Percentiles rank a stretch among this genome's conserved stretches.
Evolutionary conservation across 2,329 filamentous ascomycete species (phyloP).

Genomic region (Knufia fluminis): DNA sequence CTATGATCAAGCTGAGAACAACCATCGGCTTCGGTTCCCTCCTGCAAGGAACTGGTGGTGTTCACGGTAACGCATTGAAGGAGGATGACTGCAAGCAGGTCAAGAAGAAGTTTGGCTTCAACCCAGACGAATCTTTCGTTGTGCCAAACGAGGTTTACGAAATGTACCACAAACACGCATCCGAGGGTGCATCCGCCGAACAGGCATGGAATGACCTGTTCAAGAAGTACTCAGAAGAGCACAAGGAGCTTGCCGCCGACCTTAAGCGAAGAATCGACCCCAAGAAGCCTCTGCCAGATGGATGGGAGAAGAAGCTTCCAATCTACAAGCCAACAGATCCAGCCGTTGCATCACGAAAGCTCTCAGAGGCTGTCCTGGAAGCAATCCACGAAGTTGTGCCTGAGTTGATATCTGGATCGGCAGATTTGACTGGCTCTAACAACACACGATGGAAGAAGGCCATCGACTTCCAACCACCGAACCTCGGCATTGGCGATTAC

Average conservation of each 20-base stretch:
- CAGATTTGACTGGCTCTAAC: slow-evolving; percentile 97
- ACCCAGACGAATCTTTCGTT: slow-evolving; percentile 84
- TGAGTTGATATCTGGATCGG: slow-evolving; percentile 90
- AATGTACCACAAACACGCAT: slow-evolving; percentile 71
- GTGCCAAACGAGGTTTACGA: slow-evolving; percentile 95
- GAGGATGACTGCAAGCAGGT: slow-evolving; percentile 85
- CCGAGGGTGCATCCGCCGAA: slow-evolving; percentile 80
- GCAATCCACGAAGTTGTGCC: slow-evolving; percentile 76
- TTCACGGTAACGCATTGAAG: slow-evolving; percentile 95
- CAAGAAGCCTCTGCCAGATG: slow-evolving; percentile 65
- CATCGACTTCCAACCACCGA: slow-evolving; percentile 91
- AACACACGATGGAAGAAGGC: slow-evolving; percentile 97
- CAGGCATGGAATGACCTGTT: slow-evolving; percentile 92
- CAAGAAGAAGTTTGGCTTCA: slow-evolving; percentile 92
- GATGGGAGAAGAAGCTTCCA: slow-evolving; percentile 91
- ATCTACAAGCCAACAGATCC: slow-evolving; percentile 78
- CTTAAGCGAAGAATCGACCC: slow-evolving; percentile 69
- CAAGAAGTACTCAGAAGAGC: slow-evolving; percentile 70
- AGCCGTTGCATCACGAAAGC: slow-evolving; percentile 86
- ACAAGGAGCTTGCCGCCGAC: slow-evolving; percentile 71
- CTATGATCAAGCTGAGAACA: slow-evolving; percentile 91
- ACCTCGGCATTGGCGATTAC: slow-evolving; percentile 78
- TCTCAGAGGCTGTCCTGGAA: slow-evolving; percentile 86
- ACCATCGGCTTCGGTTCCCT: slow-evolving; percentile 95
- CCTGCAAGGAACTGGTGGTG: slow-evolving; percentile 85